Evolutionary conservation across 768 basidiomycete species (phyloP).

Genomic region (Scleroderma citrinum): DNA sequence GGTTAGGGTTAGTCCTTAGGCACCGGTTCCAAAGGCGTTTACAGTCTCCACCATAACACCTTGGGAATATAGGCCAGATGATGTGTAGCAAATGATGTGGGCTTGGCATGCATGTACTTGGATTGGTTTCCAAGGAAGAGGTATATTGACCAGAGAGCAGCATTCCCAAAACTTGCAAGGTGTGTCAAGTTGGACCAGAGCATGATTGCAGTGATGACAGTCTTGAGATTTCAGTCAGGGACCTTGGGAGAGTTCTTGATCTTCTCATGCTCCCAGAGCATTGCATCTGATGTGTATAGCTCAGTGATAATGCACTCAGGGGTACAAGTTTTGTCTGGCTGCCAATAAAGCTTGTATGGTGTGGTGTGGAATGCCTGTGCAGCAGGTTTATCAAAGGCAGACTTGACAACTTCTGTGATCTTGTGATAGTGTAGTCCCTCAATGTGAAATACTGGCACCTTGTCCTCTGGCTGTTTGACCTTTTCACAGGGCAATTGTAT

Average conservation of each 20-base stretch:
- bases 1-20: too few species aligned
- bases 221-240: slow-evolving; percentile 10
- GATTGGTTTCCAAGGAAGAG: slow-evolving; percentile 12
- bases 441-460: neutral
- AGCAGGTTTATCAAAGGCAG: neutral
- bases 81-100: slow-evolving; percentile 8
- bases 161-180: slow-evolving; percentile 16
- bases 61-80: slow-evolving; percentile 18
- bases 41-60: too few species aligned
- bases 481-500: neutral
- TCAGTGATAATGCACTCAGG: neutral
- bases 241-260: neutral
- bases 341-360: slow-evolving; percentile 3
- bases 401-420: neutral
- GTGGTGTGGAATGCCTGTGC: neutral
- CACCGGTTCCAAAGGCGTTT: too few species aligned
- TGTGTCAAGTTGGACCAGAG: slow-evolving; percentile 22
- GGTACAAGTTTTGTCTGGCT: neutral
- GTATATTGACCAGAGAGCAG: slow-evolving; percentile 12
- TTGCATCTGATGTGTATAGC: neutral
- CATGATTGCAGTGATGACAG: slow-evolving; percentile 14
- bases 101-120: slow-evolving; percentile 7
- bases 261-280: neutral
- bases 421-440: neutral
- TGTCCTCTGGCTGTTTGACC: neutral